Evolutionary conservation across 2,329 filamentous ascomycete genomes (phyloP).

Genomic region (Scedosporium aurantiacum): DNA sequence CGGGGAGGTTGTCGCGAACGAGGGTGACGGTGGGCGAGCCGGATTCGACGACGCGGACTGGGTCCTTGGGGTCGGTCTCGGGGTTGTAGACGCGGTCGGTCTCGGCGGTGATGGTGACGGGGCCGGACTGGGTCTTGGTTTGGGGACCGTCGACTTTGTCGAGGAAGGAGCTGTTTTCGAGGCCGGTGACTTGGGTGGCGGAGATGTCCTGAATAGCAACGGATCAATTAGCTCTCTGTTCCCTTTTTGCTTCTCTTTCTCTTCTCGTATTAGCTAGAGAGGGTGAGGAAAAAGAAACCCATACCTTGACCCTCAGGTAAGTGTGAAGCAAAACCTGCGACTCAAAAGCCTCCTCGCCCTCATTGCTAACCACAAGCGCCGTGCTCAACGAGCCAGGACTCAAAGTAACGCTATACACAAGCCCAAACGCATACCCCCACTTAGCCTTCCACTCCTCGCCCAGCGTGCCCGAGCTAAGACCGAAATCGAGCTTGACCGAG

Average conservation of each 20-base stretch:
- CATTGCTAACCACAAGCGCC: constrained; percentile 77
- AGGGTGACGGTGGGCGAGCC: constrained; percentile 60
- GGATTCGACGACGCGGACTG: constrained; percentile 49
- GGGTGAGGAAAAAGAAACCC: constrained; percentile 16
- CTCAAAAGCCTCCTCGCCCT: constrained; percentile 72
- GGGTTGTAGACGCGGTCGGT: constrained; percentile 83
- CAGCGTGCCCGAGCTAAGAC: constrained; percentile 64
- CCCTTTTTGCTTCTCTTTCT: not conserved
- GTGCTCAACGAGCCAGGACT: constrained; percentile 65
- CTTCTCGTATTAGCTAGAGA: not conserved
- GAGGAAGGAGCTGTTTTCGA: constrained; percentile 63
- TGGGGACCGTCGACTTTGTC: constrained; percentile 69
- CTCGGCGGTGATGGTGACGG: constrained; percentile 63
- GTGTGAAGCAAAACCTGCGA: constrained; percentile 88
- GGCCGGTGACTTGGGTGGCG: constrained; percentile 59
- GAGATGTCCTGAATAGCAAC: constrained; percentile 57
- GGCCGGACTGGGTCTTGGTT: constrained; percentile 52
- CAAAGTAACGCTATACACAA: constrained; percentile 89
- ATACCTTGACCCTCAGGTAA: constrained; percentile 71
- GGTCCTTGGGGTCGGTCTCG: constrained; percentile 44
- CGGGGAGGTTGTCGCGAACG: constrained; percentile 70
- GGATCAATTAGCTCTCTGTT: not conserved
- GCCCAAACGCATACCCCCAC: constrained; percentile 80
- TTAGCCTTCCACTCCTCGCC: constrained; percentile 54
- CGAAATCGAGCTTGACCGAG: constrained; percentile 90